Evolutionary conservation across 345 rosid species (phyloP).

Genomic region (Crucihimalaya himalaica): DNA sequence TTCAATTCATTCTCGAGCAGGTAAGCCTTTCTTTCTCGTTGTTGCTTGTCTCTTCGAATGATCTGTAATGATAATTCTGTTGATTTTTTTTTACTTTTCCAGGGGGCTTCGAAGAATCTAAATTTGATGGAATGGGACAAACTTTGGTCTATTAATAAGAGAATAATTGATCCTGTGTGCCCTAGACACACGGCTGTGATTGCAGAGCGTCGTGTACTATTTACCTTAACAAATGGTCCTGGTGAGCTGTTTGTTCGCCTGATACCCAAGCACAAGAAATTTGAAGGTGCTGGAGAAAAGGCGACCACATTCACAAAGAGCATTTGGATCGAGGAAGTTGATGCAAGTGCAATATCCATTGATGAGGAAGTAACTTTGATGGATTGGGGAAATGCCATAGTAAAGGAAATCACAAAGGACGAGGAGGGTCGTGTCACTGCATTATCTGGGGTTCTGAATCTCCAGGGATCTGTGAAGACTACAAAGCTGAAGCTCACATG

Average conservation of each 20-base stretch:
- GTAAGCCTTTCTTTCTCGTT: slow-evolving; percentile 39
- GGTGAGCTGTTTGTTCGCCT: slow-evolving; percentile 69
- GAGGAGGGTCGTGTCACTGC: slow-evolving; percentile 57
- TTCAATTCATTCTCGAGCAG: slow-evolving; percentile 94
- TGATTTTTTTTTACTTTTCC: slow-evolving; percentile 18
- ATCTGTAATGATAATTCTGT: neutral
- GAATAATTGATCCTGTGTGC: slow-evolving; percentile 89
- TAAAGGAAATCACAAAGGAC: slow-evolving; percentile 66
- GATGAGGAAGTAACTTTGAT: slow-evolving; percentile 85
- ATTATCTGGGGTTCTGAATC: slow-evolving; percentile 70
- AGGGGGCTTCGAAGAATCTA: slow-evolving; percentile 94
- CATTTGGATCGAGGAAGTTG: slow-evolving; percentile 79
- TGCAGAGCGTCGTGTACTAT: slow-evolving; percentile 58
- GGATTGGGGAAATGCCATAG: slow-evolving; percentile 94
- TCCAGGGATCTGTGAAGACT: slow-evolving; percentile 87
- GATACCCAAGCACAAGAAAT: slow-evolving; percentile 84
- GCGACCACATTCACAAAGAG: slow-evolving; percentile 77
- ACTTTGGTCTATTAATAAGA: slow-evolving; percentile 94
- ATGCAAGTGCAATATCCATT: slow-evolving; percentile 64
- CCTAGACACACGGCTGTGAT: slow-evolving; percentile 93
- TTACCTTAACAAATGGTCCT: slow-evolving; percentile 68
- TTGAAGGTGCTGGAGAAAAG: slow-evolving; percentile 94
- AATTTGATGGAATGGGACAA: slow-evolving; percentile 99
- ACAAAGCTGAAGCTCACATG: slow-evolving; percentile 90
- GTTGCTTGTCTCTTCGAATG: neutral